Base-by-base conservation (phyloP, 495 filamentous ascomycete genomes). In the Jackrogersella multiformis region DNA sequence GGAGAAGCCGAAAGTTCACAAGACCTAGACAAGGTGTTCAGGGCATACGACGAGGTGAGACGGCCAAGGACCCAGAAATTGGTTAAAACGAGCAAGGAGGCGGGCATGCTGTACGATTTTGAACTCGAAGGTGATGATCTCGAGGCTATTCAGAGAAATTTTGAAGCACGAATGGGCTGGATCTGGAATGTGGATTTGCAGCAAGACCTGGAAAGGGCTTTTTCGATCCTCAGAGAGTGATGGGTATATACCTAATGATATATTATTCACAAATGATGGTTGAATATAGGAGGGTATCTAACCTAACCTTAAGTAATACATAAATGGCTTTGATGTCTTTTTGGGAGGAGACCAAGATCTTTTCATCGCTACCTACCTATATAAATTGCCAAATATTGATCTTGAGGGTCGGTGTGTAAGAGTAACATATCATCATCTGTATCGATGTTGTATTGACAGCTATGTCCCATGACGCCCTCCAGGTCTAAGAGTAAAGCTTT, bases 11-110 rank as follows among this genome's bases (percentile, higher is more conserved):
- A 71, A 13, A 63, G 69, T 0, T 58, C 56, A 2, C 57, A 62
- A 53, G 79, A 83, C 32, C 64, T 87, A 0, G 74, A 77, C 28
- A 78, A 74, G n/a, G 89, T 81, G 0, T 90, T 92, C 48, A 70
- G 76, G 20, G 86, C 84, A 2, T 92, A 87, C 64, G 89, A 92
- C 70, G 75, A 75, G 2, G 76, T 86, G 10, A 79, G 89, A 2
- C 74, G 87, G 5, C 84, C 85, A 1, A 61, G 79, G 48, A 79
- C 76, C 18, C 78, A 79, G 58, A 78, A 76, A 56, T 49, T 82
- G 5, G 81, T 83, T 1, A 64, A 68, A 6, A 83, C 79, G 39
- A 83, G 81, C 53, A 64, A 73, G 21, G 71, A 79, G 15, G 79
- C 77, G 1, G 79, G 75, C 0, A 68, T 69, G 49, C 38, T 80